Conservation (phyloP, 1,284 basidiomycete genomes). For the Hymenochaete sp. region DNA sequence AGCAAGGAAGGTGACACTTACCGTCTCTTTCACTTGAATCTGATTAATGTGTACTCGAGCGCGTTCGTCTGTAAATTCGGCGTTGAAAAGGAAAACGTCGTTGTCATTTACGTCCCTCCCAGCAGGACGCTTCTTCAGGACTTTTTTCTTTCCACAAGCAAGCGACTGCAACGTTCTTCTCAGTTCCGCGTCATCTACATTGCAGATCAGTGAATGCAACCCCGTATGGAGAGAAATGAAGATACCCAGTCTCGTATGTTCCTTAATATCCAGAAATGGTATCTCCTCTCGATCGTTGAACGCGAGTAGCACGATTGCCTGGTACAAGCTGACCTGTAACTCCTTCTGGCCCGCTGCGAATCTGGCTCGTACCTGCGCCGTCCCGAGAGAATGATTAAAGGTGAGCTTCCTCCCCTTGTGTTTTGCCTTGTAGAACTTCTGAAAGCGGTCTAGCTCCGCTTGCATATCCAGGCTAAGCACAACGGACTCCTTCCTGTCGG, state of each 20-base stretch:
- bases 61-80: conserved; percentile 73
- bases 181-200: conserved; percentile 65
- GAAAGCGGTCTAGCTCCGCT: conserved; percentile 53
- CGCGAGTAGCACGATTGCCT: conserved; percentile 81
- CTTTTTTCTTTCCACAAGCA: conserved; percentile 84
- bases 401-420: conserved; percentile 67
- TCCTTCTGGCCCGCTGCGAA: conserved; percentile 77
- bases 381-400: conserved; percentile 80
- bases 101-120: conserved; percentile 73
- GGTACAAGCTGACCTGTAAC: conserved; percentile 84
- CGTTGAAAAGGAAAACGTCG: conserved; percentile 80
- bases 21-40: conserved; percentile 89
- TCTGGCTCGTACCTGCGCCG: conserved; percentile 59
- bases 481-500: conserved; percentile 36
- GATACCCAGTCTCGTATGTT: conserved; percentile 70
- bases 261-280: conserved; percentile 61
- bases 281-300: conserved; percentile 71
- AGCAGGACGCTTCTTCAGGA: conserved; percentile 73
- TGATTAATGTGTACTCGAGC: conserved; percentile 90
- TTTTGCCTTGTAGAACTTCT: conserved; percentile 63
- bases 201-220: background rate
- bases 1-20: conserved; percentile 29
- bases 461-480: conserved; percentile 57
- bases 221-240: background rate
- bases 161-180: conserved; percentile 85